Evolutionary conservation across 2,329 filamentous ascomycete species (phyloP).

Genomic region (Paraconiothyrium brasiliense): DNA sequence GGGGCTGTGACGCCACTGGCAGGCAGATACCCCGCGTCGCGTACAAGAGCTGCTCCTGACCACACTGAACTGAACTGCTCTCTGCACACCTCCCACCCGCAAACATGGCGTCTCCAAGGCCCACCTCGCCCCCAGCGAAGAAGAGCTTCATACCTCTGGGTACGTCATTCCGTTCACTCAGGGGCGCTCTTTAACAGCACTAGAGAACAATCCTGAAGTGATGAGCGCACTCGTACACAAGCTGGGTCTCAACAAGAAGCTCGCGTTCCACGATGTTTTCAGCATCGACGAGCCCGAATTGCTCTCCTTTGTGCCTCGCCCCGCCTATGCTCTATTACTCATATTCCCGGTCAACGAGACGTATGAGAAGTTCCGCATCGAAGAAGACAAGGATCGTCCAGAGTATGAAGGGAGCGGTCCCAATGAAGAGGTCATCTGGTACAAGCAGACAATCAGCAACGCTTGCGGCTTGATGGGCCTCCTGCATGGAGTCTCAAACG

Average conservation of each 20-base stretch:
- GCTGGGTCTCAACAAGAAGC: conserved; percentile 80
- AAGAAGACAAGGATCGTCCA: conserved; percentile 72
- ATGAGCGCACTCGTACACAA: conserved; percentile 86
- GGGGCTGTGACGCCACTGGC: conserved; percentile 8
- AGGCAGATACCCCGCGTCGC: not conserved
- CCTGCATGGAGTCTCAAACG: conserved; percentile 85
- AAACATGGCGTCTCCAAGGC: conserved; percentile 30
- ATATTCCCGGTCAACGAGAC: conserved; percentile 85
- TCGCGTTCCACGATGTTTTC: conserved; percentile 91
- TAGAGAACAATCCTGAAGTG: conserved; percentile 84
- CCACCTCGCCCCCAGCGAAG: conserved; percentile 25
- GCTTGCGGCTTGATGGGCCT: conserved; percentile 93
- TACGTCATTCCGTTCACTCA: conserved; percentile 22
- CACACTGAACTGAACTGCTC: conserved; percentile 9
- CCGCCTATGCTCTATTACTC: conserved; percentile 86
- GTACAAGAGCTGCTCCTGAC: not conserved
- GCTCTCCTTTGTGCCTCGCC: conserved; percentile 86
- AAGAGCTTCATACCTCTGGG: conserved; percentile 51
- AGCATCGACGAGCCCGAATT: conserved; percentile 86
- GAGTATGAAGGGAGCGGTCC: conserved; percentile 75
- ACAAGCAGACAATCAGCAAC: conserved; percentile 93
- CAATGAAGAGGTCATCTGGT: conserved; percentile 86
- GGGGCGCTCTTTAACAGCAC: conserved; percentile 17
- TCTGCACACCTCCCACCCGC: conserved; percentile 2
- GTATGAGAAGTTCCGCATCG: conserved; percentile 79